Base-by-base conservation (phyloP, 495 filamentous ascomycete genomes). In the Staphylotrichum longicolle region DNA sequence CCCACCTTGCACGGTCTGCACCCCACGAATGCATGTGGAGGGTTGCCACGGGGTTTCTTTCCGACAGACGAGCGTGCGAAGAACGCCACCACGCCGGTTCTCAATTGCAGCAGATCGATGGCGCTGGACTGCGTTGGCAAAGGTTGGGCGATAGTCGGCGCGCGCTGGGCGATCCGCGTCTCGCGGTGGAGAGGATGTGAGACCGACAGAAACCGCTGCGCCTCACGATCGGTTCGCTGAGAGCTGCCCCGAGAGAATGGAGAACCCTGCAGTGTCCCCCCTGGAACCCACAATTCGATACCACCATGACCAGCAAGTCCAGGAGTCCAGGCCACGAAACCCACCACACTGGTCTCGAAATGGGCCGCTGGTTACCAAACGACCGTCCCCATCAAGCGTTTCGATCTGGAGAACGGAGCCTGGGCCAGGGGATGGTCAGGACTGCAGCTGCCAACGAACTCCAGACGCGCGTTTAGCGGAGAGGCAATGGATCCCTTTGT, bases 131-230 rank as follows among this genome's bases (percentile, higher is more conserved):
- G 20, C 20, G 20, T 27, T 27, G 20, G 20, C 20, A 27, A 27
- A 27, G 20, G 20, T 27, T 27, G 20, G 20, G 20, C 20, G 20
- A 27, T 27, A 27, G 20, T 1, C 20, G 20, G 20, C 20, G 20
- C 20, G 20, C 20, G 20, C 41, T 41, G 30, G 4, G 39, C 37
- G 32, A 50, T 52, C 27, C 48, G 56, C 56, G 57, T 37, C 33
- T 58, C 54, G 54, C 33, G n/a, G 41, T 10, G 8, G n/a, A 14
- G n/a, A 20, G 27, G 11, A 20, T 33, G 44, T n/a, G 34, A 30
- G 7, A 41, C 15, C 15, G 6, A 48, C 44, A 50, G 48, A 63
- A 56, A 60, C 52, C 33, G 62, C 62, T 64, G 62, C 62, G 62
- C 62, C 62, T 55, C 62, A 34, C 10, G 40, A 53, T 49, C 14